Conservation (phyloP, 2,329 filamentous ascomycete genomes). For the Tolypocladium ovalisporum region DNA sequence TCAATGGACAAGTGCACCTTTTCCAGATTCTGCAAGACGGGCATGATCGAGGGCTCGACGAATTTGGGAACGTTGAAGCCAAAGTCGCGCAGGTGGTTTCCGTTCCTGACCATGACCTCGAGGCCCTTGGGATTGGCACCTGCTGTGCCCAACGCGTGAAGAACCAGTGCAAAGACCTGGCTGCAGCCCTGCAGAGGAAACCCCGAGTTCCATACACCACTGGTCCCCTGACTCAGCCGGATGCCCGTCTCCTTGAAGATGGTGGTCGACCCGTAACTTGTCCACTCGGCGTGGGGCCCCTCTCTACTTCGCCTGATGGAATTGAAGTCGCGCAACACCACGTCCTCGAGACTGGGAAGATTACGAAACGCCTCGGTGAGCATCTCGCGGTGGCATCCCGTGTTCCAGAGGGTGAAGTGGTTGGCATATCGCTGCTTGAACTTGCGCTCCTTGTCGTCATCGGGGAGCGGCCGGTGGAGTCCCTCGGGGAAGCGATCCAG, state of each 20-base stretch:
- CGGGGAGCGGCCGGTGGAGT: slow-evolving; percentile 2
- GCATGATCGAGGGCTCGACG: slow-evolving; percentile 21
- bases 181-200: slow-evolving; percentile 11
- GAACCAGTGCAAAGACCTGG: slow-evolving; percentile 26
- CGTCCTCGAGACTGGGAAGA: slow-evolving; percentile 40
- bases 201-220: slow-evolving; percentile 4
- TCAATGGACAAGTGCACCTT: slow-evolving; percentile 26
- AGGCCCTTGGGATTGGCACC: slow-evolving; percentile 27
- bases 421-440: slow-evolving; percentile 10
- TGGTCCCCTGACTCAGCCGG: slow-evolving; percentile 3
- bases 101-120: slow-evolving; percentile 32
- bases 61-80: slow-evolving; percentile 36
- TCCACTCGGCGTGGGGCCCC: slow-evolving; percentile 29
- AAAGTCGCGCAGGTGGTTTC: slow-evolving; percentile 21
- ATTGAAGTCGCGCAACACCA: slow-evolving; percentile 51
- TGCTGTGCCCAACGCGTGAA: slow-evolving; percentile 31
- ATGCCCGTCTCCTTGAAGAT: slow-evolving; percentile 23
- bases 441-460: slow-evolving; percentile 4
- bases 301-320: slow-evolving; percentile 39
- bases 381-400: slow-evolving; percentile 39
- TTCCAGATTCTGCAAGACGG: slow-evolving; percentile 33
- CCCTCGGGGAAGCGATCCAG: slow-evolving; percentile 14
- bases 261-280: slow-evolving; percentile 40
- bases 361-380: slow-evolving; percentile 44
- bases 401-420: slow-evolving; percentile 21